Evolutionary conservation across 345 rosid species (phyloP).

Genomic region (Firmiana major): DNA sequence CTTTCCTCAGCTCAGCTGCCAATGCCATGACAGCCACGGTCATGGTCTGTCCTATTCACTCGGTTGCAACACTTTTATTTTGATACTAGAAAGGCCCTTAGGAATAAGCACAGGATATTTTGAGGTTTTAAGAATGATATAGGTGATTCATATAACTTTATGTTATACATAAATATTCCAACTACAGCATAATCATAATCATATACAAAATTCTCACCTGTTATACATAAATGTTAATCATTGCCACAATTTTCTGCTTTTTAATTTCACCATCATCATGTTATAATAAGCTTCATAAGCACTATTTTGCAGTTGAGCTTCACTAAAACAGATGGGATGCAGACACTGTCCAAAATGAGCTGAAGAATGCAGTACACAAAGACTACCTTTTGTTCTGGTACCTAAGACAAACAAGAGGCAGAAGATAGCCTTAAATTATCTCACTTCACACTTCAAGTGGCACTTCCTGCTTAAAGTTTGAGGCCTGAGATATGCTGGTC

Average conservation of each 20-base stretch:
- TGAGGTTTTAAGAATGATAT: neutral
- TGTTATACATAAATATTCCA: neutral
- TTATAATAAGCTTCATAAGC: neutral
- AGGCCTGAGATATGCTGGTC: slow-evolving; percentile 12
- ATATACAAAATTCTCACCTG: slow-evolving; percentile 3
- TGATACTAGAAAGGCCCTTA: neutral
- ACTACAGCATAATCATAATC: slow-evolving; percentile 19
- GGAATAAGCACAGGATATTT: neutral
- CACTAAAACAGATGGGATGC: neutral
- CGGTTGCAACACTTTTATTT: neutral
- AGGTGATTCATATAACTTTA: neutral
- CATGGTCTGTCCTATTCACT: neutral
- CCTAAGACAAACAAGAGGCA: neutral
- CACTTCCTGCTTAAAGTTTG: slow-evolving; percentile 30
- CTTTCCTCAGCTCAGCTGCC: neutral
- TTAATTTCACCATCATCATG: neutral
- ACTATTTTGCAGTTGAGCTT: neutral
- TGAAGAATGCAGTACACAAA: neutral
- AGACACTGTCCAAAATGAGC: neutral
- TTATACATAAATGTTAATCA: too few species aligned
- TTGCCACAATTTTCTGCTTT: neutral
- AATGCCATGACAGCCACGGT: neutral
- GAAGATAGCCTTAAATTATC: neutral
- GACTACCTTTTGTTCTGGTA: neutral
- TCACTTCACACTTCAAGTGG: slow-evolving; percentile 11